Evolutionary conservation across 139 green algal genomes (phyloP), one percentile per base, ranked within the genome.

Genomic region (Chlorella sorokiniana): DNA sequence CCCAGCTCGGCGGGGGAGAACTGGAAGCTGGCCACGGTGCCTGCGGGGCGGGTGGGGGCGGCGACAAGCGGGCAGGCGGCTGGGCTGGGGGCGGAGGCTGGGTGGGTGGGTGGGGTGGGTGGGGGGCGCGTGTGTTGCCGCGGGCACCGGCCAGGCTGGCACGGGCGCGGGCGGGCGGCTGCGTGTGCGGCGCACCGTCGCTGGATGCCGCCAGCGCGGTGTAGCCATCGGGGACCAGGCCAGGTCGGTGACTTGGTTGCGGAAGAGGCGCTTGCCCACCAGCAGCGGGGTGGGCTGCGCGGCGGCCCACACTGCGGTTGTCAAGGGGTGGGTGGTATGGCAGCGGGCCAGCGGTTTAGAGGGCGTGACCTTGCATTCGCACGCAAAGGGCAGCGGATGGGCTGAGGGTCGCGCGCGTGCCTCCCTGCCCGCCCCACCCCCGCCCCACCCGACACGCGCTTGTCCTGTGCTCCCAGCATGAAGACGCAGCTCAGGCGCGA

Each of bases 181-280:
- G 41, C 41, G 45, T 2, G 5, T 35, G 35, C 51, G 18, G 33
- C 73, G 22, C 52, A 85, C 75, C 94, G 62, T 98, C 94, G 14
- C 82, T 85, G 9, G 93, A 96, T 75, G 62, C 81, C 3, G 87
- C 88, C 33, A 97, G 83, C n/a, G 98, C 81, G 0, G 86, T 87
- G 63, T 91, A 87, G 25, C 95, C 95, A 62, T 97, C 92, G 20
- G 95, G 90, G 84, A 91, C 96, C 96, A 99, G 25, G 90, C 91
- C 38, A 95, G n/a, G 84, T 99, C 96, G 29, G 92, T 67, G 8
- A 94, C 89, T 38, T 74, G 77, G 68, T 86, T 81, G 35, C 71
- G 69, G 79, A 92, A 92, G 25, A 92, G 67, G 23, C 63, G 51
- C 33, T 40, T 83, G 52, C 52, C 81, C 25, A 86, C 64, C 33